Evolutionary conservation across 2,329 filamentous ascomycete genomes (phyloP).

Genomic region (Alternaria incomplexa): DNA sequence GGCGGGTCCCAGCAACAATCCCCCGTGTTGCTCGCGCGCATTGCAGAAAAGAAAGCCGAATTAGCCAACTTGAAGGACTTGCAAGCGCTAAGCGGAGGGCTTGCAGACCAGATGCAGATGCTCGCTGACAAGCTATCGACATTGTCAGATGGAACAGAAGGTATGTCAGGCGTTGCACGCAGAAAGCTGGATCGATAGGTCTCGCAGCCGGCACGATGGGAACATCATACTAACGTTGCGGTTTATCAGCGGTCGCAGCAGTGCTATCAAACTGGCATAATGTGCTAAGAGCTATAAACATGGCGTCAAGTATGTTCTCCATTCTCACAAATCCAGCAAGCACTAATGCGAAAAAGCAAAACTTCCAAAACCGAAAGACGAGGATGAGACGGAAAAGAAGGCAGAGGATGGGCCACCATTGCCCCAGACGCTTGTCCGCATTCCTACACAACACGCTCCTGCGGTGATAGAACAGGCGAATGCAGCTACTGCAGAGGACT

Average conservation of each 20-base stretch:
- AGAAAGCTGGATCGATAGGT: background rate
- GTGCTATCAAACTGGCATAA: slow-evolving; percentile 89
- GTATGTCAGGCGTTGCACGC: slow-evolving; percentile 48
- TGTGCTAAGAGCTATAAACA: slow-evolving; percentile 81
- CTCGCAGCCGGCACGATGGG: background rate
- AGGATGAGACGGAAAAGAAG: slow-evolving; percentile 51
- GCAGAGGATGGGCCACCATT: slow-evolving; percentile 59
- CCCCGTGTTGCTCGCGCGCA: slow-evolving; percentile 73
- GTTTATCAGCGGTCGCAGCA: slow-evolving; percentile 72
- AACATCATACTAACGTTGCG: slow-evolving; percentile 27
- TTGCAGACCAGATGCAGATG: slow-evolving; percentile 82
- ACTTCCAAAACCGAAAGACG: slow-evolving; percentile 66
- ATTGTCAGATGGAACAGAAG: slow-evolving; percentile 81
- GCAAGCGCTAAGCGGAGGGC: slow-evolving; percentile 76
- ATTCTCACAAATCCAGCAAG: background rate
- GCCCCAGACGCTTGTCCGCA: slow-evolving; percentile 82
- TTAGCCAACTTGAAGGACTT: slow-evolving; percentile 79
- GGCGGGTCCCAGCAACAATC: slow-evolving; percentile 63
- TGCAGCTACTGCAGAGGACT: slow-evolving; percentile 39
- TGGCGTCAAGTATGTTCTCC: slow-evolving; percentile 74
- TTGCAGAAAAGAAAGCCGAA: slow-evolving; percentile 85
- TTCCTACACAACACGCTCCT: slow-evolving; percentile 74
- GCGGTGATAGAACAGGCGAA: slow-evolving; percentile 43
- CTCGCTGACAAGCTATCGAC: slow-evolving; percentile 79
- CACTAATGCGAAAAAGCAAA: slow-evolving; percentile 61